A percentile compares a stretch with the other conserved stretches of the same genome.
Evolutionary conservation across 2,329 filamentous ascomycete species (phyloP).

Genomic region (Metarhizium sp.): DNA sequence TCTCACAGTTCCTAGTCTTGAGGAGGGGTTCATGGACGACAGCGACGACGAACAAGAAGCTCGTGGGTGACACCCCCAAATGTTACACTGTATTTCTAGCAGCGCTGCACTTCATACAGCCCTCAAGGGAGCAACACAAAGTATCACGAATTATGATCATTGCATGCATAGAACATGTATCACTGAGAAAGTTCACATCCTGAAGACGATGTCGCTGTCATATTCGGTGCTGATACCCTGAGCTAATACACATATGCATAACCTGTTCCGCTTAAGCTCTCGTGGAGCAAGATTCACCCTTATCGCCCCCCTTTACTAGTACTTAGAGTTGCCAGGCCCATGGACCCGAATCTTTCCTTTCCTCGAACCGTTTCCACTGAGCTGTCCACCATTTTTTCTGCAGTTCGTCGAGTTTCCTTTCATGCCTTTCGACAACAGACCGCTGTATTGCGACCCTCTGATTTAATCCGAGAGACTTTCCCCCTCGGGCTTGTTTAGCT

Average conservation of each 20-base stretch:
- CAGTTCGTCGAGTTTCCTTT: slow-evolving; percentile 3
- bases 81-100: slow-evolving; percentile 5
- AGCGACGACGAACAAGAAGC: slow-evolving; percentile 30
- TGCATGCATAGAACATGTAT: neutral
- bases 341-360: neutral
- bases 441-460: neutral
- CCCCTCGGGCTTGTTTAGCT: neutral
- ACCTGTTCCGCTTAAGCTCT: slow-evolving; percentile 1
- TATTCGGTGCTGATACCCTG: neutral
- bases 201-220: neutral
- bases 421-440: neutral
- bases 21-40: slow-evolving; percentile 34
- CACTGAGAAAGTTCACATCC: neutral
- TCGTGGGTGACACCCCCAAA: slow-evolving; percentile 1
- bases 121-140: neutral
- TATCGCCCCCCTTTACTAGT: neutral
- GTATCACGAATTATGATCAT: neutral
- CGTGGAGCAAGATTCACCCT: neutral
- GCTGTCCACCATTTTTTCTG: slow-evolving; percentile 4
- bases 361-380: slow-evolving; percentile 4
- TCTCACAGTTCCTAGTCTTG: slow-evolving; percentile 11
- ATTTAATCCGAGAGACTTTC: neutral
- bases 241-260: neutral
- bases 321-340: too few species aligned
- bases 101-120: neutral